Percentiles rank a stretch among this genome's conserved stretches.
Evolutionary conservation across 1,284 basidiomycete genomes (phyloP).

Genomic region (Cerrena zonata): DNA sequence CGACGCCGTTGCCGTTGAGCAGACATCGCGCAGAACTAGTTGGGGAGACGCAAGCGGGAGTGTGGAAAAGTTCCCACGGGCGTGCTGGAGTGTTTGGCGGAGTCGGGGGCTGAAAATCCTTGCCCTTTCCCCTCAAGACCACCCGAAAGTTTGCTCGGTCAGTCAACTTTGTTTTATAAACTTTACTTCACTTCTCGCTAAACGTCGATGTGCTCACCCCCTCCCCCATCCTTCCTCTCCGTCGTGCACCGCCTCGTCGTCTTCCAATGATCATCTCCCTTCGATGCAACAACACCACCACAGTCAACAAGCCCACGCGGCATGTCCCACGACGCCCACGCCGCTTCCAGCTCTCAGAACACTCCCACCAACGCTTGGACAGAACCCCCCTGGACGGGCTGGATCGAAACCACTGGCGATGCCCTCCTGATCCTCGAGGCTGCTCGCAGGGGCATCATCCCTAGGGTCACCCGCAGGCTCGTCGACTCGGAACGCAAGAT

Average conservation of each 20-base stretch:
- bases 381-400: slow-evolving; percentile 84
- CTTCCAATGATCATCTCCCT: too few species aligned
- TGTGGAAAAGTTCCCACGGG: slow-evolving; percentile 9
- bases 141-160: slow-evolving; percentile 11
- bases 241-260: neutral
- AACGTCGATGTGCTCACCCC: neutral
- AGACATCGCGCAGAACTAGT: neutral
- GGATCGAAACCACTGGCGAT: slow-evolving; percentile 93
- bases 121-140: slow-evolving; percentile 10
- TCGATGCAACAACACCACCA: neutral
- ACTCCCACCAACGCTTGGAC: slow-evolving; percentile 50
- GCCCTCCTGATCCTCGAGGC: slow-evolving; percentile 94
- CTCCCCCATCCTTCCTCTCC: neutral
- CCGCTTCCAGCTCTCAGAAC: slow-evolving; percentile 13
- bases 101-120: slow-evolving; percentile 9
- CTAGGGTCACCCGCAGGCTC: slow-evolving; percentile 87
- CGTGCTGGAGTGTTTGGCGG: slow-evolving; percentile 5
- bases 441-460: slow-evolving; percentile 82
- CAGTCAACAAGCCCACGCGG: slow-evolving; percentile 8
- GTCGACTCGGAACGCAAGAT: slow-evolving; percentile 89
- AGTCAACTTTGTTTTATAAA: slow-evolving; percentile 11
- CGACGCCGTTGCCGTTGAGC: neutral
- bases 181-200: slow-evolving; percentile 8
- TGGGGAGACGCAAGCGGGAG: slow-evolving; percentile 6
- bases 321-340: slow-evolving; percentile 30